Evolutionary conservation across 228 moss, liverwort and hornwort species (phyloP).

Genomic region (Sphagnum magellanicum): DNA sequence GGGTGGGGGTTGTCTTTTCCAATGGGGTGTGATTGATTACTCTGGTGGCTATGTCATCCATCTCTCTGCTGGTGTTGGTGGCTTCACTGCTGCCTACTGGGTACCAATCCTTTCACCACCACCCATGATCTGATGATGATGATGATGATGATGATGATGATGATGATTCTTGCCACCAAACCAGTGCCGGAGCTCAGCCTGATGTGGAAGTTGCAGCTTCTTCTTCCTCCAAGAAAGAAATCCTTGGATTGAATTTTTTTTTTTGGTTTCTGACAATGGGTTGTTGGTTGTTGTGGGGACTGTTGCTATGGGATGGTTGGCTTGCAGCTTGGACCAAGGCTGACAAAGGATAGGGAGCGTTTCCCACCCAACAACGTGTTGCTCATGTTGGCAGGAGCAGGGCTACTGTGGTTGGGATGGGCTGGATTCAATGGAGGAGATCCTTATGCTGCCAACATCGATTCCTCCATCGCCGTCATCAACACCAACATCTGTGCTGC

Average conservation of each 20-base stretch:
- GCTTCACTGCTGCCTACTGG: slow-evolving; percentile 12
- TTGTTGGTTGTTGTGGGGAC: too few relatives aligned
- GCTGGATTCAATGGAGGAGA: slow-evolving; percentile 87
- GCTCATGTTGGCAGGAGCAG: slow-evolving; percentile 68
- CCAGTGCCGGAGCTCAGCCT: too few relatives aligned
- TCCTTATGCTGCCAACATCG: slow-evolving; percentile 56
- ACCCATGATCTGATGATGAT: too few relatives aligned
- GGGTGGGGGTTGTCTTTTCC: slow-evolving; percentile 28
- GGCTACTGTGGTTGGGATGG: slow-evolving; percentile 76
- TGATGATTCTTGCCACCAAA: too few relatives aligned
- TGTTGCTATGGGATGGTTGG: background rate
- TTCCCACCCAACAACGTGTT: slow-evolving; percentile 75
- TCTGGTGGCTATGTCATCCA: slow-evolving; percentile 33
- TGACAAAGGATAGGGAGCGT: slow-evolving; percentile 42
- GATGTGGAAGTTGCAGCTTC: too few relatives aligned
- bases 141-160: too few relatives aligned
- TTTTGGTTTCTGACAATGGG: too few relatives aligned
- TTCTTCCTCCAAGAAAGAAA: too few relatives aligned
- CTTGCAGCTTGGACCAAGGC: slow-evolving; percentile 61
- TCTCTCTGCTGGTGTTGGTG: slow-evolving; percentile 18
- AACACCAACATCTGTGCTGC: slow-evolving; percentile 82
- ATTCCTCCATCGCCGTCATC: slow-evolving; percentile 55
- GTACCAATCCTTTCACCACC: background rate
- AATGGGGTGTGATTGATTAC: slow-evolving; percentile 24
- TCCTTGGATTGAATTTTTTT: too few relatives aligned